Base-by-base conservation (phyloP, 2,329 filamentous ascomycete species). In the Colletotrichum somersetense region DNA sequence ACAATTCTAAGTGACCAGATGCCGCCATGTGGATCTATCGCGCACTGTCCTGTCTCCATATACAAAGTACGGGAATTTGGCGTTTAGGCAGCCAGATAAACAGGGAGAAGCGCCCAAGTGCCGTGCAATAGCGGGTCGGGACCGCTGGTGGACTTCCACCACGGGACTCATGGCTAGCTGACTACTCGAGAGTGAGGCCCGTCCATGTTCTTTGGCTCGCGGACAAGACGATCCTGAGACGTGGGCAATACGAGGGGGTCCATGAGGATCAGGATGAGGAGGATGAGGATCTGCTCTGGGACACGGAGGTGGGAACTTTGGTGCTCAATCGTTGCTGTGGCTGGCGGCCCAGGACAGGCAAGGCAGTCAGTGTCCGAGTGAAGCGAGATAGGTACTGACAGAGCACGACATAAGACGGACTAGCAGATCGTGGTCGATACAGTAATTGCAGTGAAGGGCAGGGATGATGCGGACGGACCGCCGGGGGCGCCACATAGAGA, bases 41-140 rank as follows among this genome's bases (percentile, higher is more conserved):
- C 6, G 33, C 12, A 57, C 23, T 56, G 61, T 55, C 46, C 53
- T 56, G 55, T 61, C 66, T 38, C 70, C 55, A 50, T 55, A 52
- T 44, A 53, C 55, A 30, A 30, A 30, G 33, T 33, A 30, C 30
- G 30, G 62, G 42, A 30, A 12, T 65, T 70, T 72, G 69, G 69
- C 42, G 55, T 72, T 69, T 72, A 72, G 70, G 70, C 70, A 72
- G 26, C 70, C 52, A 65, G 40, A 72, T 65, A 67, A 70, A 70
- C 64, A 68, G 38, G 30, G 33, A 50, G 18, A 30, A 33, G 46
- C 38, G 48, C 48, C 40, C 4, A 56, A 57, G 23, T 48, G 57
- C 63, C 64, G 61, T n/a, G 30, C 2, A 20, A 65, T 30, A 65
- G 42, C 46, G 62, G 33, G 30, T 30, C 30, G 30, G 8, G 12